Conservation (phyloP, 2,329 filamentous ascomycete genomes). For the Nectriaceae sp. region DNA sequence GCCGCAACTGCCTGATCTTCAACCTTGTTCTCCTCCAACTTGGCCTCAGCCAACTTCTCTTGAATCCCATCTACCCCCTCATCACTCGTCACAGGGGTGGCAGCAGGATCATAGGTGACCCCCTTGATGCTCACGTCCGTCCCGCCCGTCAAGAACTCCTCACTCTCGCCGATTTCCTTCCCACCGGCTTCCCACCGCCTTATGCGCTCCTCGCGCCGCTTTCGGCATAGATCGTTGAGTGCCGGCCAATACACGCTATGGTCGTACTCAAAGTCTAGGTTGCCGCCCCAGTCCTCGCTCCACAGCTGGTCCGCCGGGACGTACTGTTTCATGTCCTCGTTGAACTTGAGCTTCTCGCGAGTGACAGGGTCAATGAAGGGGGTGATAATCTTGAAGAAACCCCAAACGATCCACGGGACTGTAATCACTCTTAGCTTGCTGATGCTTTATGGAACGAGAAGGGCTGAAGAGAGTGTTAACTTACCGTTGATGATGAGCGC, state of each 20-base stretch:
- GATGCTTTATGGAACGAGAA: neutral
- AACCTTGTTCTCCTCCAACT: slow-evolving; percentile 21
- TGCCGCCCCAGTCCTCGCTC: slow-evolving; percentile 72
- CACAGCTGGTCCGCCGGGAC: slow-evolving; percentile 82
- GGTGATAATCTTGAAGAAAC: slow-evolving; percentile 94
- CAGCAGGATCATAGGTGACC: slow-evolving; percentile 31
- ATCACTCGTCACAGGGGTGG: slow-evolving; percentile 5
- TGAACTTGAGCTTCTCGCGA: slow-evolving; percentile 94
- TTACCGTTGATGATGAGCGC: slow-evolving; percentile 87
- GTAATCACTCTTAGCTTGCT: neutral
- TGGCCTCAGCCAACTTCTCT: slow-evolving; percentile 31
- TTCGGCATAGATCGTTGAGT: slow-evolving; percentile 69
- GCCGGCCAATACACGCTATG: slow-evolving; percentile 89
- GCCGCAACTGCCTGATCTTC: slow-evolving; percentile 19
- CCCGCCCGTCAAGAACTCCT: slow-evolving; percentile 79
- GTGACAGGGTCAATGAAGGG: slow-evolving; percentile 97
- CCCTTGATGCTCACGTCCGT: slow-evolving; percentile 38
- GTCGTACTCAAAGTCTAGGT: slow-evolving; percentile 88
- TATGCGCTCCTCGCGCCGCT: slow-evolving; percentile 62
- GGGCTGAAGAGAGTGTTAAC: slow-evolving; percentile 24
- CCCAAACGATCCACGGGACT: slow-evolving; percentile 90
- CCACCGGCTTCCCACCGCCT: slow-evolving; percentile 80
- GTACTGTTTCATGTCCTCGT: slow-evolving; percentile 83
- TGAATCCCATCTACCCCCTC: slow-evolving; percentile 22
- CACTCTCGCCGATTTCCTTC: slow-evolving; percentile 80